A percentile compares a stretch with the other conserved stretches of the same genome.
These are phyloP conservation scores for Penicillium polonicum DNA, from an alignment of 2,329 filamentous ascomycete species.

Conservation along the genomic window DNA sequence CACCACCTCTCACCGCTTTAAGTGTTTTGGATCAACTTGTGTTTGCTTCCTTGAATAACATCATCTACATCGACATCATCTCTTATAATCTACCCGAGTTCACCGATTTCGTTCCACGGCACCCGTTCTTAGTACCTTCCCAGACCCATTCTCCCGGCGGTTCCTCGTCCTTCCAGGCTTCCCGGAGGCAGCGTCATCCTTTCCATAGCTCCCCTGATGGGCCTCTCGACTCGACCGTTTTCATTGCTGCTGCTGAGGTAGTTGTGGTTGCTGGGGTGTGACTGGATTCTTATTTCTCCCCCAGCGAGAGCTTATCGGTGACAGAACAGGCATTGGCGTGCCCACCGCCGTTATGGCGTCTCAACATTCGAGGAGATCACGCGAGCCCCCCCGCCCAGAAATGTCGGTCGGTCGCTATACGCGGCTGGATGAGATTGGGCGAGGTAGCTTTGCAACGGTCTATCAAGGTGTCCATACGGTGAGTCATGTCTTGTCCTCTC, in stretches of 20 bases:
- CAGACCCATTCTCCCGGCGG: conserved; percentile 14
- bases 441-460: conserved; percentile 96
- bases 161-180: conserved; percentile 19
- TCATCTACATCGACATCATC: conserved; percentile 2
- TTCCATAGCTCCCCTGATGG: conserved; percentile 33
- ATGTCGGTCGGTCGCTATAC: conserved; percentile 70
- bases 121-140: conserved; percentile 7
- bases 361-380: conserved; percentile 45
- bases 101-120: conserved; percentile 19
- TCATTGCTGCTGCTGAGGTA: conserved; percentile 36
- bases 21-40: conserved; percentile 5
- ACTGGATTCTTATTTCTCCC: conserved; percentile 12
- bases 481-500: conserved; percentile 38
- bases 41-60: conserved; percentile 6
- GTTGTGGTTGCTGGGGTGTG: conserved; percentile 34
- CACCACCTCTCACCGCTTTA: conserved; percentile 2
- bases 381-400: conserved; percentile 33
- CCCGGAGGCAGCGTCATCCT: conserved; percentile 14
- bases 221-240: conserved; percentile 27
- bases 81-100: conserved; percentile 6
- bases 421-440: conserved; percentile 86
- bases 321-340: conserved; percentile 17
- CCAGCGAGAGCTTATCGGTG: conserved; percentile 15
- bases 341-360: conserved; percentile 44
- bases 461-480: conserved; percentile 85